Evolutionary conservation across 2,329 filamentous ascomycete genomes (phyloP), one percentile per base, ranked within the genome.

Genomic region (Botrytis porri): DNA sequence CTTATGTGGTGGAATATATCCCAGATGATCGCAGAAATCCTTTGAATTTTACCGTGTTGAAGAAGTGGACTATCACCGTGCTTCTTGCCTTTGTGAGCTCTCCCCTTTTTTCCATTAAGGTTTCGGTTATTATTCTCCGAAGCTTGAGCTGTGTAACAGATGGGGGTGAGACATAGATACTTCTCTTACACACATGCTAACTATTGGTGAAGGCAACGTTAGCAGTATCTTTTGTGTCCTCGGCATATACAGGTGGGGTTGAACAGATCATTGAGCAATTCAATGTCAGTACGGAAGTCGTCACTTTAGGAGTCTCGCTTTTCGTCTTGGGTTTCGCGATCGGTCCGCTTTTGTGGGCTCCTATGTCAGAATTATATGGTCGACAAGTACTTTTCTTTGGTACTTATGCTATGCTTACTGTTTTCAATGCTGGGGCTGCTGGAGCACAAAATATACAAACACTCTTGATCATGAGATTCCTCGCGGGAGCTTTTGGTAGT

Each of bases 391-490:
- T 91, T 25, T 89, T 90, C 78, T 83, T 87, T 76, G 79, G 83
- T 64, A 89, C 88, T 12, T 89, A 89, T 77, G 80, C 84, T 73
- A 83, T 83, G n/a, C 83, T 92, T 72, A 88, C 87, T 2, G 86
- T 85, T 1, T 92, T 93, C 79, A 90, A 88, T 76, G 88, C 86
- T 35, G 90, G 85, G 7, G 85, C 84, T 29, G 87, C 88, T 2
- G 89, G 86, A 14, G 83, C 87, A 0, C 82, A 87, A 73, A 89
- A 87, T 76, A 88, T 90, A 74, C 83, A 83, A 65, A 87, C 87
- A 1, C 82, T 93, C 3, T 82, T 93, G 45, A 85, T 92, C n/a
- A 83, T 92, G 57, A 87, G 91, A 54, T 92, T 93, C 83, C 88
- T 92, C 70, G 87, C 87, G 9, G 88, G 89, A 54, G 81, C 87